Percentiles rank a stretch among this genome's conserved stretches.
phyloP scores from a whole-genome alignment of 2,329 filamentous ascomycete species.

The Pleurostoma richardsiae region DNA sequence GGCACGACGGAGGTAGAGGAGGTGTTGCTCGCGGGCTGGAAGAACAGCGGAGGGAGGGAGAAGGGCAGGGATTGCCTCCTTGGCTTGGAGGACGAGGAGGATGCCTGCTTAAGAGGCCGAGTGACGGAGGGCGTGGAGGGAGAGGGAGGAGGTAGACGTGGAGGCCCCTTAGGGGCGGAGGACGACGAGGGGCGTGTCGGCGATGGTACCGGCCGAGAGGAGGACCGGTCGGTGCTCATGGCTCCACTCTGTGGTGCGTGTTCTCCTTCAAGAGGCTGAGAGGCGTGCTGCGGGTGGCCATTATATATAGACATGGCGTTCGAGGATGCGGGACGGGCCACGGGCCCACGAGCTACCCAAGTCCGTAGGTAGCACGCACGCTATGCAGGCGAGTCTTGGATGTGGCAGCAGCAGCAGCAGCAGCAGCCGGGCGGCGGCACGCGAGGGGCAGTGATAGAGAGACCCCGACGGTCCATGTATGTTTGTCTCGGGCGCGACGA shows the following conservation, averaged over 20 bases:
- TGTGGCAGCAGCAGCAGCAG: neutral
- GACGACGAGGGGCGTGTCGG: conserved; percentile 2
- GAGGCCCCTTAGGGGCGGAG: conserved; percentile 2
- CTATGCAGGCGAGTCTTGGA: conserved; percentile 8
- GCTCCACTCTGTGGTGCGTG: conserved; percentile 11
- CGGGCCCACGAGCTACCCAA: neutral
- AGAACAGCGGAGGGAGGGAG: conserved; percentile 43
- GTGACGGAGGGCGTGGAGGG: conserved; percentile 2
- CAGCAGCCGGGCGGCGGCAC: too few relatives aligned
- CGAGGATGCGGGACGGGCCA: conserved; percentile 8
- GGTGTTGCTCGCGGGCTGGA: conserved; percentile 34
- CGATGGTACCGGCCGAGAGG: neutral
- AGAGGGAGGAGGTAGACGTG: conserved; percentile 7
- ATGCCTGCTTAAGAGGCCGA: conserved; percentile 2
- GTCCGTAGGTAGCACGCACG: conserved; percentile 7
- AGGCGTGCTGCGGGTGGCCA: conserved; percentile 7
- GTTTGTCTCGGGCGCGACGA: too few relatives aligned
- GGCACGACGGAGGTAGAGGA: conserved; percentile 49
- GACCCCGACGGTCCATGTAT: too few relatives aligned
- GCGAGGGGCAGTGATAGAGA: too few relatives aligned
- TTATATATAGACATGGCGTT: conserved; percentile 10
- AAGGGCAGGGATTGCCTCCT: conserved; percentile 35
- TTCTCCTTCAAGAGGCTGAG: conserved; percentile 10
- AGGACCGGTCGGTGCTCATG: conserved; percentile 10
- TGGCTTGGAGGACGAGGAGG: conserved; percentile 9